Evolutionary conservation across 352 stramenopile species (phyloP).

Genomic region (Phytophthora fragariaefolia): DNA sequence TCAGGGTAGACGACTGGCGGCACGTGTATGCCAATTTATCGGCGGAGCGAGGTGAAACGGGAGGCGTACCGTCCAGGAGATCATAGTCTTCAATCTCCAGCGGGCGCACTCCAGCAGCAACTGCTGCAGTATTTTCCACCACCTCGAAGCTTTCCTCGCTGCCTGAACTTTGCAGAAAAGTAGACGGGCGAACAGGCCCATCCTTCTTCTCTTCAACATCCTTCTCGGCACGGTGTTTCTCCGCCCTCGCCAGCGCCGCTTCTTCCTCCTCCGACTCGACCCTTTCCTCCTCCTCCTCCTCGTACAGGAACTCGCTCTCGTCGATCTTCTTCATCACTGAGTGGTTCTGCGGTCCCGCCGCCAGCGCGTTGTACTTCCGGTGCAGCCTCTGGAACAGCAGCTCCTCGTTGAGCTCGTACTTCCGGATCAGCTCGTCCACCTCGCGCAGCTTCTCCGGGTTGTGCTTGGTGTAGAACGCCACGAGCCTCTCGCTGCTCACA

Average conservation of each 20-base stretch:
- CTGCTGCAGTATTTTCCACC: slow-evolving; percentile 33
- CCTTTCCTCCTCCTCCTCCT: slow-evolving; percentile 50
- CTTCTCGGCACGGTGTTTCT: too few relatives aligned
- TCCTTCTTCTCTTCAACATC: slow-evolving; percentile 17
- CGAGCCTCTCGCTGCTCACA: slow-evolving; percentile 48
- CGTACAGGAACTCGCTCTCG: slow-evolving; percentile 57
- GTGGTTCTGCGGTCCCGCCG: slow-evolving; percentile 32
- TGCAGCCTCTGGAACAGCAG: slow-evolving; percentile 78
- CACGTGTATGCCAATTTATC: slow-evolving; percentile 39
- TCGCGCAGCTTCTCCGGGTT: slow-evolving; percentile 72
- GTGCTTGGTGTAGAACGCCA: slow-evolving; percentile 77
- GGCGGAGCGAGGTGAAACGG: slow-evolving; percentile 38
- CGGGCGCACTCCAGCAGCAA: slow-evolving; percentile 17
- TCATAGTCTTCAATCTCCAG: slow-evolving; percentile 31
- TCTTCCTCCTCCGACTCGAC: slow-evolving; percentile 39
- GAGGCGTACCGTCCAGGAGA: slow-evolving; percentile 38
- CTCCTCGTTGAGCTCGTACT: slow-evolving; percentile 83
- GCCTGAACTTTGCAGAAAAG: slow-evolving; percentile 13
- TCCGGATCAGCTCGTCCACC: slow-evolving; percentile 69
- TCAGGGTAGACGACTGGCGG: slow-evolving; percentile 46
- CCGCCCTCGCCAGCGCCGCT: not conserved
- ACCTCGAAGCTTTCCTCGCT: slow-evolving; percentile 54
- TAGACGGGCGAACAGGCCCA: not conserved
- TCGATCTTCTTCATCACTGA: slow-evolving; percentile 58
- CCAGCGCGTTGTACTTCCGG: slow-evolving; percentile 81